A percentile compares a stretch with the other conserved stretches of the same genome.
phyloP scores from a whole-genome alignment of 139 green algal species.

The Limnomonas spitsbergensis region DNA sequence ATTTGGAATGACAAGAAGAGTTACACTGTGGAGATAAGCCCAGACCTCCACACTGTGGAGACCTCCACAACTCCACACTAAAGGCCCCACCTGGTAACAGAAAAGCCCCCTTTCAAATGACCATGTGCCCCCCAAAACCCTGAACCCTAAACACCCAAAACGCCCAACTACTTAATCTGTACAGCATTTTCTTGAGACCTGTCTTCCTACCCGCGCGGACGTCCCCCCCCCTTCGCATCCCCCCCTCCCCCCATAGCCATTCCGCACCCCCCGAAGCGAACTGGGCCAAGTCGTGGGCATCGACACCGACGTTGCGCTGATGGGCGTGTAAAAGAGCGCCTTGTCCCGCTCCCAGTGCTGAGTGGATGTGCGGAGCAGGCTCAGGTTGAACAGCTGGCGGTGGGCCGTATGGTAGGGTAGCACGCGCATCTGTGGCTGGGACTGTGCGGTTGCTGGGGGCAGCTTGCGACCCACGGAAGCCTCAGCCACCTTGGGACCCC shows the following conservation, averaged over 20 bases:
- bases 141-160: background rate
- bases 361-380: background rate
- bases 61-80: background rate
- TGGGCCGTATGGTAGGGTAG: constrained; percentile 5
- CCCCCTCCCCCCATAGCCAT: background rate
- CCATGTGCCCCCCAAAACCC: background rate
- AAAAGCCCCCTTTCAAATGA: background rate
- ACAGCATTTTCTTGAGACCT: background rate
- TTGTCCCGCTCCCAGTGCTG: constrained; percentile 11
- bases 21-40: too few species aligned
- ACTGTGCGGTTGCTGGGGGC: background rate
- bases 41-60: background rate
- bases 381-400: constrained; percentile 11
- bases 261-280: constrained; percentile 1
- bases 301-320: background rate
- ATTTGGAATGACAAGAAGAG: too few species aligned
- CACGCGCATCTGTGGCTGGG: background rate
- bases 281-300: background rate
- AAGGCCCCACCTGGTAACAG: background rate
- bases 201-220: background rate
- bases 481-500: background rate
- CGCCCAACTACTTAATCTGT: background rate
- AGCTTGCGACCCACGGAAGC: too few species aligned
- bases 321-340: constrained; percentile 7
- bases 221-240: too few species aligned